phyloP scores from a whole-genome alignment of 2,329 filamentous ascomycete species.

The Sclerotinia sclerotiorum region DNA sequence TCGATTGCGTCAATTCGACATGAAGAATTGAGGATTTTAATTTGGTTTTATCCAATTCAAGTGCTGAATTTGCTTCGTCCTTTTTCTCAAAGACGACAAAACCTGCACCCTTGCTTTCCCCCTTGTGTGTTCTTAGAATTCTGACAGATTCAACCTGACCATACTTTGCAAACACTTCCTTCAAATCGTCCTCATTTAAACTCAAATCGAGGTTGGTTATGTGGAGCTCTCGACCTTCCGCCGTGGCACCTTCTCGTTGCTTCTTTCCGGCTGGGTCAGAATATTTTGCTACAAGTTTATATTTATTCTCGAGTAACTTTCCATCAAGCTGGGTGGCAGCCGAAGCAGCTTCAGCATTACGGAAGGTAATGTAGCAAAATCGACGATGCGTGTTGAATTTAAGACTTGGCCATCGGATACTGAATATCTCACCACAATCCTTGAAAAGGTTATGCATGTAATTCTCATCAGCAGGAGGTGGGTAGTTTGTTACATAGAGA shows the following conservation, averaged over 20 bases:
- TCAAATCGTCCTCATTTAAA: conserved; percentile 66
- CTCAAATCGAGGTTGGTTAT: conserved; percentile 66
- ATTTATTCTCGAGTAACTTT: conserved; percentile 64
- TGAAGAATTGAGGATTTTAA: conserved; percentile 66
- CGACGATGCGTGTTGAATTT: conserved; percentile 85
- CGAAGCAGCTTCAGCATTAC: conserved; percentile 63
- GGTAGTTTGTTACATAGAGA: conserved; percentile 88
- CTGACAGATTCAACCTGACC: conserved; percentile 73
- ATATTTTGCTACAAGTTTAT: conserved; percentile 73
- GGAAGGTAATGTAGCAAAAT: conserved; percentile 96
- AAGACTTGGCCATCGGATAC: conserved; percentile 85
- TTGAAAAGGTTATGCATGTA: conserved; percentile 69
- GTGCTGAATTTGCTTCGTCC: conserved; percentile 66
- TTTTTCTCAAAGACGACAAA: conserved; percentile 76
- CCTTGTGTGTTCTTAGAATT: conserved; percentile 65
- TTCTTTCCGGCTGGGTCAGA: conserved; percentile 81
- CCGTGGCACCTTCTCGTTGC: conserved; percentile 72
- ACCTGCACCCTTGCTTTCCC: conserved; percentile 72
- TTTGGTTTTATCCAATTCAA: conserved; percentile 68
- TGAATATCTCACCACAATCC: conserved; percentile 77
- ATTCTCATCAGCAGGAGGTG: conserved; percentile 69
- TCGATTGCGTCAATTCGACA: conserved; percentile 60
- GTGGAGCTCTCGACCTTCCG: conserved; percentile 86
- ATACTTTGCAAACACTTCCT: conserved; percentile 69
- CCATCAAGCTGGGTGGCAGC: conserved; percentile 73